Evolutionary conservation across 805 yeast genomes (phyloP).

Genomic region (Yamadazyma akitaensis): DNA sequence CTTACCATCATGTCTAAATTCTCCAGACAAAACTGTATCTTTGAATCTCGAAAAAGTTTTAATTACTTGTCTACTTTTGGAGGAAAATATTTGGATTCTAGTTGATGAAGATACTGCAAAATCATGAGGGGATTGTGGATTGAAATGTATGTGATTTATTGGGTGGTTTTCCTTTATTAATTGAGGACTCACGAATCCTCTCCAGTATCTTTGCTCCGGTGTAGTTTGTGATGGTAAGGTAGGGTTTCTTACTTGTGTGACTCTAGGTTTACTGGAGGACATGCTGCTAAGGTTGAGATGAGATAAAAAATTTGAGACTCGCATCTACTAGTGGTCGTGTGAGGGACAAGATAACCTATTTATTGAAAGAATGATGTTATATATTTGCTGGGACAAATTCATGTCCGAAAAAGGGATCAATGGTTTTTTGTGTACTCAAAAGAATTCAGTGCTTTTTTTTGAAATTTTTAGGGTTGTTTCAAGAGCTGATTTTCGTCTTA

Average conservation of each 20-base stretch:
- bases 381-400: no score
- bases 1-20: conserved; percentile 88
- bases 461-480: no score
- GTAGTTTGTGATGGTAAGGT: conserved; percentile 81
- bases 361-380: no score
- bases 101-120: conserved; percentile 92
- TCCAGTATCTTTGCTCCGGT: conserved; percentile 93
- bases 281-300: conserved; percentile 31
- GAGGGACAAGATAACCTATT: background rate
- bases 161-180: conserved; percentile 92
- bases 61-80: conserved; percentile 88
- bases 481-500: no score
- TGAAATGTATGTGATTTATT: conserved; percentile 82
- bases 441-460: no score
- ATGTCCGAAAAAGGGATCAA: no score
- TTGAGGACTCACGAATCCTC: conserved; percentile 79
- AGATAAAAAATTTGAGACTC: conserved; percentile 7
- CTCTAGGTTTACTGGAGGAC: conserved; percentile 71
- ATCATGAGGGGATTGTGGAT: conserved; percentile 71
- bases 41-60: conserved; percentile 85
- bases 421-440: no score
- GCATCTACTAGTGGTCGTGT: conserved; percentile 5
- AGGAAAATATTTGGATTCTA: conserved; percentile 85
- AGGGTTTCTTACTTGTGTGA: conserved; percentile 64
- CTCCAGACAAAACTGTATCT: conserved; percentile 89